Evolutionary conservation across 163 green algal genomes (phyloP).

Genomic region (Scenedesmus sp.): DNA sequence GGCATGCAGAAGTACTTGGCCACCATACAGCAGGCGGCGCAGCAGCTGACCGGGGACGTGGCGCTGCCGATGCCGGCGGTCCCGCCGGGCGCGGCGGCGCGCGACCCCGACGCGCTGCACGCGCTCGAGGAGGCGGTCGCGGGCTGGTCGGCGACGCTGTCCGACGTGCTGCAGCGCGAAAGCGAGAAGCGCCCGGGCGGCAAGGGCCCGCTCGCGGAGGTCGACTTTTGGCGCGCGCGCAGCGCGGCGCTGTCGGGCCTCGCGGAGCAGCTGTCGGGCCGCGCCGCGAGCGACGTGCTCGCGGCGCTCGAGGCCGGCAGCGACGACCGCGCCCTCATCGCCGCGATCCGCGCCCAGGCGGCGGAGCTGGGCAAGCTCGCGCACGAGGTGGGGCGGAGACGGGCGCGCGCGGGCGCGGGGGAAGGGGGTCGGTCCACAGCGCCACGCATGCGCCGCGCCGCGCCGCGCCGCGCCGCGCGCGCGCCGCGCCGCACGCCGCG

Average conservation of each 20-base stretch:
- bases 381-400: conserved; percentile 56
- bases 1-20: conserved; percentile 77
- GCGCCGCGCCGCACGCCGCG: too few relatives aligned
- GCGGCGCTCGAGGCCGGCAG: conserved; percentile 67
- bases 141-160: conserved; percentile 66
- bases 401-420: too few relatives aligned
- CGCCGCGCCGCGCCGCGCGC: too few relatives aligned
- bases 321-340: conserved; percentile 75
- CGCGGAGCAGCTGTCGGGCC: conserved; percentile 87
- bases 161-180: conserved; percentile 68
- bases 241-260: conserved; percentile 77
- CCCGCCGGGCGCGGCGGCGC: conserved; percentile 41
- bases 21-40: conserved; percentile 69
- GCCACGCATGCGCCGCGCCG: too few relatives aligned
- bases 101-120: conserved; percentile 67
- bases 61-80: conserved; percentile 58
- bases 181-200: conserved; percentile 60
- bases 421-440: too few relatives aligned
- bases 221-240: conserved; percentile 89
- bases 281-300: conserved; percentile 63
- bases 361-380: conserved; percentile 83
- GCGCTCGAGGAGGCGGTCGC: conserved; percentile 69
- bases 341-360: conserved; percentile 70
- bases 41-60: conserved; percentile 74
- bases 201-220: conserved; percentile 82